A percentile compares a stretch with the other conserved stretches of the same genome.
These are phyloP conservation scores for Avicennia marina DNA, from an alignment of 257 asterid species.

Conservation along the genomic window DNA sequence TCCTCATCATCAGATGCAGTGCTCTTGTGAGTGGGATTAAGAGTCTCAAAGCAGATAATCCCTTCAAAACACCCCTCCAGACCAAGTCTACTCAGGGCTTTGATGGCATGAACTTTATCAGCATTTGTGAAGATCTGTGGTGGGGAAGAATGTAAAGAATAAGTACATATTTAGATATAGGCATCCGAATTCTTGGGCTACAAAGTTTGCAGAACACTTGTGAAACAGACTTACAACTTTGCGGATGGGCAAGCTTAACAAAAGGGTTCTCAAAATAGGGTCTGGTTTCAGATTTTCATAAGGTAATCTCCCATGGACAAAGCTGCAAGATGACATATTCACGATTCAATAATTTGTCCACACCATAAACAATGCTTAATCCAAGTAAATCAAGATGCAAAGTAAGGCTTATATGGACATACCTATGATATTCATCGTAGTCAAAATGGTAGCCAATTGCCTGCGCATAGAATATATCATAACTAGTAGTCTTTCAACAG, in stretches of 20 bases:
- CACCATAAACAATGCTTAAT: not conserved
- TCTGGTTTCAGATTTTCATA: conserved; percentile 84
- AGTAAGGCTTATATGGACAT: not conserved
- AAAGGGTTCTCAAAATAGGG: conserved; percentile 73
- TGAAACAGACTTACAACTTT: conserved; percentile 63
- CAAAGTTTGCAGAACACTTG: not conserved
- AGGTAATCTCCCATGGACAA: conserved; percentile 95
- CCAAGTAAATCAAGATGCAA: not conserved
- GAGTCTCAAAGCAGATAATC: conserved; percentile 89
- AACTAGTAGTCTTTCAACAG: conserved; percentile 4
- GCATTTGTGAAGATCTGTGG: conserved; percentile 91
- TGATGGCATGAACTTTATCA: conserved; percentile 71
- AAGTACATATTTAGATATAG: not conserved
- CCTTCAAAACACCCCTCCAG: conserved; percentile 93
- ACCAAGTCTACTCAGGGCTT: conserved; percentile 65
- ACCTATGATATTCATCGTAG: conserved; percentile 92
- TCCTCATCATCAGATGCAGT: conserved; percentile 79
- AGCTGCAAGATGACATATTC: conserved; percentile 47
- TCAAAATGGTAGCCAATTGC: conserved; percentile 95
- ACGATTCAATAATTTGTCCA: too few relatives aligned
- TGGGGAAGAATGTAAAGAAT: not conserved
- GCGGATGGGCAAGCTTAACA: conserved; percentile 66
- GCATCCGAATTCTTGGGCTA: not conserved
- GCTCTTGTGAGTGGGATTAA: conserved; percentile 67
- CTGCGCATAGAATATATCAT: conserved; percentile 31